A percentile compares a stretch with the other conserved stretches of the same genome.
phyloP scores from a whole-genome alignment of 176 grass and related monocot genomes.

The Musa troglodytarum region DNA sequence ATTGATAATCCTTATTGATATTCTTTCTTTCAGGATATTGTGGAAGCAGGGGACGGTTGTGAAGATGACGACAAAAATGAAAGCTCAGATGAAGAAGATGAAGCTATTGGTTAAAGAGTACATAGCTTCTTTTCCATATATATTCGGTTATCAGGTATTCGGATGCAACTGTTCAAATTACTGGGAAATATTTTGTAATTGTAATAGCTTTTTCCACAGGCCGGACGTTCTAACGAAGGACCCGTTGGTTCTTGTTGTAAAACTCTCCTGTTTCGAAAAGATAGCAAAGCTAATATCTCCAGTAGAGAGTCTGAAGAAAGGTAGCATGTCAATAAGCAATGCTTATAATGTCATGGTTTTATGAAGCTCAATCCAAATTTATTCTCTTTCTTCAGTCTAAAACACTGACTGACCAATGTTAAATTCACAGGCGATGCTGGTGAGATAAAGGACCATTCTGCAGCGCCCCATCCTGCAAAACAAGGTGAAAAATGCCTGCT shows the following conservation, averaged over 20 bases:
- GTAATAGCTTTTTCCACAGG: conserved; percentile 16
- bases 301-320: conserved; percentile 41
- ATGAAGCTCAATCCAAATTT: not conserved
- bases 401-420: not conserved
- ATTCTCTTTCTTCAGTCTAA: too few relatives aligned
- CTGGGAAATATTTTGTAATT: not conserved
- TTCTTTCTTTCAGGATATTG: conserved; percentile 17
- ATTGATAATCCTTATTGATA: not conserved
- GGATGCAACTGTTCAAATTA: not conserved
- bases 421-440: conserved; percentile 26
- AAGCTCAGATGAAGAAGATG: conserved; percentile 33
- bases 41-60: conserved; percentile 13
- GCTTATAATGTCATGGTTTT: too few relatives aligned
- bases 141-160: not conserved
- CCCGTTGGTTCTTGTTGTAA: conserved; percentile 23
- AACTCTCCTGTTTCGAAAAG: conserved; percentile 51
- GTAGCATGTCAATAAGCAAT: conserved; percentile 10
- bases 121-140: not conserved
- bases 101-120: conserved; percentile 54
- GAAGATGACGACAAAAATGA: conserved; percentile 10
- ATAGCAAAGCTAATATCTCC: conserved; percentile 61
- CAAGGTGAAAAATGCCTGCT: conserved; percentile 38
- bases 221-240: conserved; percentile 52
- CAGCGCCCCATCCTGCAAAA: conserved; percentile 73
- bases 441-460: conserved; percentile 52